Conservation (phyloP, 2,329 filamentous ascomycete species). For the Verticillium albo-atrum region DNA sequence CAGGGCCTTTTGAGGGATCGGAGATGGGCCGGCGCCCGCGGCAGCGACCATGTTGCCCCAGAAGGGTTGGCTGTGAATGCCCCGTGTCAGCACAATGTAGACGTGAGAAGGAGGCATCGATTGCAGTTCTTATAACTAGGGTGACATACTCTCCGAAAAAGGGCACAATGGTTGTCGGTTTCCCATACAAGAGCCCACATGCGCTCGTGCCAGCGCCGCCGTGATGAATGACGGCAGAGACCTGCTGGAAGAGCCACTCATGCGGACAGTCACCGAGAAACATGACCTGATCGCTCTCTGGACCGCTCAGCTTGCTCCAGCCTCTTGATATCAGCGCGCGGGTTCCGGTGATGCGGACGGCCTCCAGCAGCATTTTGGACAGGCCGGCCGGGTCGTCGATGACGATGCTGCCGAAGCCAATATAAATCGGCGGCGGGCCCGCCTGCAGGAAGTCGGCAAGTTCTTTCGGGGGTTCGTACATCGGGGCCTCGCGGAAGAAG, state of each 20-base stretch:
- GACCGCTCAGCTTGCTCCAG: constrained; percentile 65
- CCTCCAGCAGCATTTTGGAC: constrained; percentile 66
- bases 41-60: constrained; percentile 33
- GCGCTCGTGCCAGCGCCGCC: constrained; percentile 73
- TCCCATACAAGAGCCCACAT: constrained; percentile 64
- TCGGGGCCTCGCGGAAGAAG: constrained; percentile 53
- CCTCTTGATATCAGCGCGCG: constrained; percentile 69
- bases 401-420: constrained; percentile 72
- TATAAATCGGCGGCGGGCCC: constrained; percentile 63
- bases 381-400: constrained; percentile 66
- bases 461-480: constrained; percentile 49
- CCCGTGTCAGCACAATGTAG: background rate
- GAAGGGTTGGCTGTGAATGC: constrained; percentile 25
- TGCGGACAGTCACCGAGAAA: constrained; percentile 71
- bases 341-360: constrained; percentile 58
- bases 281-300: constrained; percentile 56
- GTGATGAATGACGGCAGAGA: constrained; percentile 60
- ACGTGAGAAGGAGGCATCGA: too few species aligned
- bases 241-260: constrained; percentile 69
- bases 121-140: too few species aligned
- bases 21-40: constrained; percentile 30
- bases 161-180: constrained; percentile 70
- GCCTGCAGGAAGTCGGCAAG: constrained; percentile 50
- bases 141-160: constrained; percentile 61
- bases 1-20: constrained; percentile 29